phyloP scores from a whole-genome alignment of 768 basidiomycete species.

The Amanita thiersii region DNA sequence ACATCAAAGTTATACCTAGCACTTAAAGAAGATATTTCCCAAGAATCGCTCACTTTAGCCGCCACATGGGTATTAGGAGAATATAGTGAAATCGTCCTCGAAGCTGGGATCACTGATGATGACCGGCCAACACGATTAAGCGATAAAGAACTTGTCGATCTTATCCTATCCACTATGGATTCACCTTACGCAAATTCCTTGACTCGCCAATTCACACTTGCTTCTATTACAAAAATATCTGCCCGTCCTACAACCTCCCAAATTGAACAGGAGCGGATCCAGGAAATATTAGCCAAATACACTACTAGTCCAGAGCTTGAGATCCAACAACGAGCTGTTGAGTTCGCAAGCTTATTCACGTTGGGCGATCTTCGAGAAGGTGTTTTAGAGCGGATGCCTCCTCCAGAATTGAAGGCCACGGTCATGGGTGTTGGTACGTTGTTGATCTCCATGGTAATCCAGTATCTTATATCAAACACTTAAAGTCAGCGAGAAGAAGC shows the following conservation, averaged over 20 bases:
- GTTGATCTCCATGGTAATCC: background rate
- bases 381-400: conserved; percentile 97
- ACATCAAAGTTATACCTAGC: conserved; percentile 86
- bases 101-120: conserved; percentile 72
- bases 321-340: conserved; percentile 91
- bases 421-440: conserved; percentile 84
- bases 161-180: conserved; percentile 78
- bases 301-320: conserved; percentile 89
- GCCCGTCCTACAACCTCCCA: conserved; percentile 63
- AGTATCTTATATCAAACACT: conserved; percentile 3
- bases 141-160: conserved; percentile 80
- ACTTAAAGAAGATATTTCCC: conserved; percentile 86
- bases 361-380: conserved; percentile 72
- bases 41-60: conserved; percentile 89
- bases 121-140: conserved; percentile 66
- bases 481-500: conserved; percentile 90
- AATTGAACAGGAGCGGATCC: conserved; percentile 71
- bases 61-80: conserved; percentile 97
- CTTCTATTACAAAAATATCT: conserved; percentile 84
- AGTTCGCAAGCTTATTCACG: conserved; percentile 82
- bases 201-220: conserved; percentile 86
- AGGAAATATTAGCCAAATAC: conserved; percentile 69
- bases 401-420: conserved; percentile 94
- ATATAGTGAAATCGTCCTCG: conserved; percentile 85
- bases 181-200: conserved; percentile 93